Evolutionary conservation across 192 early-diverging fungal genomes (phyloP).

Genomic region (Mortierella claussenii): DNA sequence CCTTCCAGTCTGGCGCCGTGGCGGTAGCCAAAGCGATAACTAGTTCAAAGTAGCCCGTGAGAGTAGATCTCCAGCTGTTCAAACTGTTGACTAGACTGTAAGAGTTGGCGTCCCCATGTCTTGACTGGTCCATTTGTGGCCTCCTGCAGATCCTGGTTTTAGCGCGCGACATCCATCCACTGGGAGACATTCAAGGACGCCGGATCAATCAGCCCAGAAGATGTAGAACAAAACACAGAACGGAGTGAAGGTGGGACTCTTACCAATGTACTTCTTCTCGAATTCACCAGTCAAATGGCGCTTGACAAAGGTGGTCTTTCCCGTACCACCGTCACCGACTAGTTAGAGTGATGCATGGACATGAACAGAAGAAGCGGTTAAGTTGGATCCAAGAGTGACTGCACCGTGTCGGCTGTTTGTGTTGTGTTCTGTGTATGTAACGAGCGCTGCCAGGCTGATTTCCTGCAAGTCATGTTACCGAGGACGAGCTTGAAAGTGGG

Average conservation of each 20-base stretch:
- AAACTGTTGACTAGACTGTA: neutral
- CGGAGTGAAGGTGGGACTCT: constrained; percentile 20
- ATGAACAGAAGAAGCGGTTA: neutral
- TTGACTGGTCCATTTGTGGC: neutral
- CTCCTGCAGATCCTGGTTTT: neutral
- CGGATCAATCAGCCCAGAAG: neutral
- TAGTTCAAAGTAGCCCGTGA: too few relatives aligned
- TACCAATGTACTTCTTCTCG: constrained; percentile 99
- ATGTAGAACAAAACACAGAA: neutral
- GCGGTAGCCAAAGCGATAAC: too few relatives aligned
- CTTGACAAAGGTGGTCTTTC: constrained; percentile 99
- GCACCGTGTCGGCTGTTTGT: neutral
- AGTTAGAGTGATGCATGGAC: neutral
- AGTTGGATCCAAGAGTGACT: neutral
- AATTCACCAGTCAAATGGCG: constrained; percentile 99
- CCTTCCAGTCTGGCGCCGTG: too few relatives aligned
- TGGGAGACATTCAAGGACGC: neutral
- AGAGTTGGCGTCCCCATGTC: neutral
- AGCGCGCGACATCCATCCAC: constrained; percentile 12
- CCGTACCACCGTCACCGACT: constrained; percentile 99
- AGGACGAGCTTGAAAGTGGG: constrained; percentile 93
- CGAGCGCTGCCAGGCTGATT: neutral
- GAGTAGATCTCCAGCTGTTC: too few relatives aligned
- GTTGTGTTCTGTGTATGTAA: too few relatives aligned
- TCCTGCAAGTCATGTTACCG: constrained; percentile 59